phyloP scores from a whole-genome alignment of 257 asterid species.

The Asclepias syriaca region DNA sequence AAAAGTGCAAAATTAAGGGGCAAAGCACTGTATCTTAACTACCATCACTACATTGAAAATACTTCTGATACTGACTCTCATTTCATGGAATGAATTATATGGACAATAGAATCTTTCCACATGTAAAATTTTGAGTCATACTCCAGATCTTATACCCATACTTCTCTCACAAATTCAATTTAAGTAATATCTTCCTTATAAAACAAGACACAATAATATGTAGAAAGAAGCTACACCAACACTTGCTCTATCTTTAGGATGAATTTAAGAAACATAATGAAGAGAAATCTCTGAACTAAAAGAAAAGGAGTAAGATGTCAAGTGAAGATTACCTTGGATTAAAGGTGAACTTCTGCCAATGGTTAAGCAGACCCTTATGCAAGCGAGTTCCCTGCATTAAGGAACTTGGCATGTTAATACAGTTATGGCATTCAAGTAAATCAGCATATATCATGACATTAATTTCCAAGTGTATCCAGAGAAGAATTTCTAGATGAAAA shows the following conservation, averaged over 20 bases:
- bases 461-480: background rate
- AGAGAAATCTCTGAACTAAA: background rate
- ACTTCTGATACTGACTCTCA: background rate
- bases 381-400: constrained; percentile 75
- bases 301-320: background rate
- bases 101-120: background rate
- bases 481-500: background rate
- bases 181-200: background rate
- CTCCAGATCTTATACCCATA: background rate
- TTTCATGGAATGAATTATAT: background rate
- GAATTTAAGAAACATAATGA: background rate
- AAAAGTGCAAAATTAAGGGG: background rate
- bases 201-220: background rate
- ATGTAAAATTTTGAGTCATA: background rate
- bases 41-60: background rate
- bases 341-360: constrained; percentile 95
- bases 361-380: constrained; percentile 83
- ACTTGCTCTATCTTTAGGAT: background rate
- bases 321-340: constrained; percentile 68
- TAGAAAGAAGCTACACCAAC: background rate
- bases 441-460: background rate
- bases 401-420: constrained; percentile 5
- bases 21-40: background rate
- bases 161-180: background rate
- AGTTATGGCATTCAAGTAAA: background rate